Conservation (phyloP, 2,329 filamentous ascomycete species). For the Mollisia scopiformis region DNA sequence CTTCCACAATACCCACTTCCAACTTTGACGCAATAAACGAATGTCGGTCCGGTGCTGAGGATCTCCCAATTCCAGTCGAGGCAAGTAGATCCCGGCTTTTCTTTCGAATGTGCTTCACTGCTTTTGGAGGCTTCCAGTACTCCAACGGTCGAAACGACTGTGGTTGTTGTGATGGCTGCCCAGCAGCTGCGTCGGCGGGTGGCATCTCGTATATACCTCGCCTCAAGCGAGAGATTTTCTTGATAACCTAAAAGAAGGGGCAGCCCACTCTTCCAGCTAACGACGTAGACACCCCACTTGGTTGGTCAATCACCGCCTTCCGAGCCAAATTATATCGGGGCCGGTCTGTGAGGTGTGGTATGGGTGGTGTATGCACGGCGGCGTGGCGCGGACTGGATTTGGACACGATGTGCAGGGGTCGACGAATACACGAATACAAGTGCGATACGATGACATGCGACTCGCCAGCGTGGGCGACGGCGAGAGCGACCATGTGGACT, state of each 20-base stretch:
- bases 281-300: neutral
- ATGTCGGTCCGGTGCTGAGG: neutral
- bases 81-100: conserved; percentile 21
- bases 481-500: neutral
- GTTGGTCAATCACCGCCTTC: neutral
- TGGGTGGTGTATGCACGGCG: neutral
- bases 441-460: neutral
- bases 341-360: neutral
- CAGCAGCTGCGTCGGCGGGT: neutral
- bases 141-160: conserved; percentile 25
- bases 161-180: conserved; percentile 13
- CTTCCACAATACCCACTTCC: conserved; percentile 4
- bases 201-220: conserved; percentile 1
- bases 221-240: neutral
- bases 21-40: conserved; percentile 12
- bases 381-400: neutral
- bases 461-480: neutral
- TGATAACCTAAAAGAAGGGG: neutral
- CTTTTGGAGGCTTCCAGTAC: conserved; percentile 32
- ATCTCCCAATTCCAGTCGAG: neutral
- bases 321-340: neutral
- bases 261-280: neutral
- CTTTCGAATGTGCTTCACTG: conserved; percentile 24
- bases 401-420: neutral
- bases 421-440: neutral